Base-by-base conservation (phyloP, 257 asterid genomes). In the Solanum chaucha region DNA sequence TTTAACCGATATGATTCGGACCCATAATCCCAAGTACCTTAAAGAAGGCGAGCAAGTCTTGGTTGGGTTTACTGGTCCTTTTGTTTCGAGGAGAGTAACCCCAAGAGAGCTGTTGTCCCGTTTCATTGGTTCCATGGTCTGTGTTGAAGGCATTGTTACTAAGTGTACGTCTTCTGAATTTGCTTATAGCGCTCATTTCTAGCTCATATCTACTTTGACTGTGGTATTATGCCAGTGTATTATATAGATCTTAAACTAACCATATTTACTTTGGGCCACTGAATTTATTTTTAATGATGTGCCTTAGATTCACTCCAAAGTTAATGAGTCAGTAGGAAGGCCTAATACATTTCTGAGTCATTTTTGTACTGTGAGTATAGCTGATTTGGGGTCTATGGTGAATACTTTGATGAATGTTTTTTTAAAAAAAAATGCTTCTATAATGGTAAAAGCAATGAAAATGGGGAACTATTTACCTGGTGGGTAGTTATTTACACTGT, bases 41-140 rank as follows among this genome's bases (percentile, higher is more conserved):
- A 97, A 93, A 92, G 98, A 94, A 90, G 99, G 98, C 64, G 98
- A 97, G 90, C 99, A 97, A 78, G 88, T 96, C 61, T 88, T 93
- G 81, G 98, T 97, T 86, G 99, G 99, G 85, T 93, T 97, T 30
- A 97, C 93, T 88, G 99, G 99, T 77, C 99, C 98, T 44, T 95
- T 97, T 87, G 98, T 95, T 90, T 95, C 98, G 3, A 94, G 98
- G 80, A 93, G 95, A 91, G 98, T 97, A 84, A 97, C 99, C 8
- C 99, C 99, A 4, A 92, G 99, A 82, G 99, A 97, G 86, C 98
- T 97, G 77, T 88, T 97, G 89, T 97, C 99, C 38, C 94, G 94
- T 73, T 97, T 95, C 90, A 97, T 97, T 40, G 99, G 99, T 41
- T 94, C 98, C 32, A 94, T 94, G 92, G 99, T 97, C 88, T 94